phyloP scores from a whole-genome alignment of 2,329 filamentous ascomycete species.

The Scleromitrula shiraiana region DNA sequence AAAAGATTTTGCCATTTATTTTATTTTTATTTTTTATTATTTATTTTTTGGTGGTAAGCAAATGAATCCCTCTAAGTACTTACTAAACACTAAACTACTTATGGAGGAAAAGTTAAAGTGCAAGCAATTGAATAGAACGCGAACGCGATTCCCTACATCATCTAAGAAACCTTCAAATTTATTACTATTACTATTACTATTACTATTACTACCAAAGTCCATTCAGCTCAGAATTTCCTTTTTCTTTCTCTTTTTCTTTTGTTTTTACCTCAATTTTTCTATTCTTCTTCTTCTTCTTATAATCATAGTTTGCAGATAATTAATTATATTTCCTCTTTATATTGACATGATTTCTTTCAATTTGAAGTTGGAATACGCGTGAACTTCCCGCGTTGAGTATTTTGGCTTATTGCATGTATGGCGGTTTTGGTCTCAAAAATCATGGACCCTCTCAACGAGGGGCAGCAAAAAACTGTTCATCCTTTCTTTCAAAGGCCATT shows the following conservation, averaged over 20 bases:
- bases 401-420: slow-evolving; percentile 16
- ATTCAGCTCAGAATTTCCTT: too few species aligned
- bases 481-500: slow-evolving; percentile 27
- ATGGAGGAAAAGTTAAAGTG: too few species aligned
- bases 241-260: background rate
- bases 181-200: too few species aligned
- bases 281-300: background rate
- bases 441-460: slow-evolving; percentile 24
- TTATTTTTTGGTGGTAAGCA: too few species aligned
- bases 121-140: too few species aligned
- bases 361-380: slow-evolving; percentile 17
- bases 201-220: too few species aligned
- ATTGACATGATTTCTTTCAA: background rate
- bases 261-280: background rate
- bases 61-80: too few species aligned
- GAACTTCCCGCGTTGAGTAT: slow-evolving; percentile 20
- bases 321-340: background rate
- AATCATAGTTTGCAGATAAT: background rate
- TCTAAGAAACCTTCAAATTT: too few species aligned
- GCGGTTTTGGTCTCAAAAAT: slow-evolving; percentile 25
- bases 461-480: slow-evolving; percentile 20
- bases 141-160: too few species aligned
- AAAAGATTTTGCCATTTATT: too few species aligned
- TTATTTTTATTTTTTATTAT: too few species aligned
- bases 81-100: too few species aligned